Conservation (phyloP, 2,329 filamentous ascomycete genomes). For the Sporothrix luriei region DNA sequence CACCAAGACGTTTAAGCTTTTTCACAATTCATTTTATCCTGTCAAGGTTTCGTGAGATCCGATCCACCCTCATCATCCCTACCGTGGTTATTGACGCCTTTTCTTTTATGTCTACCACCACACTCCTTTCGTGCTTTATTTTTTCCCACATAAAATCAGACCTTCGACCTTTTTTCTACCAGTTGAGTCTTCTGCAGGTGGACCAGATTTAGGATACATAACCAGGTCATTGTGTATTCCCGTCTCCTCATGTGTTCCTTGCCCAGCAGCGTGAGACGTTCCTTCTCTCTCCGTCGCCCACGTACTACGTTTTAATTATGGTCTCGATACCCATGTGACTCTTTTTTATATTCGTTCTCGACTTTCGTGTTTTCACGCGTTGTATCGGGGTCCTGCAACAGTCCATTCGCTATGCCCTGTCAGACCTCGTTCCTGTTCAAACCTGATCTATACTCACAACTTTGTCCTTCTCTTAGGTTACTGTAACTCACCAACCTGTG, state of each 20-base stretch:
- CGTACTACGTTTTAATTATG: constrained; percentile 17
- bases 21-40: constrained; percentile 11
- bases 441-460: not conserved
- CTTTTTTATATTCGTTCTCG: constrained; percentile 10
- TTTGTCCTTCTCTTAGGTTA: constrained; percentile 30
- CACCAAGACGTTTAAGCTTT: not conserved
- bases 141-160: not conserved
- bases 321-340: constrained; percentile 17
- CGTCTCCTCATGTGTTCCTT: not conserved
- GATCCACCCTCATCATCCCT: constrained; percentile 20
- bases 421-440: not conserved
- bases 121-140: not conserved
- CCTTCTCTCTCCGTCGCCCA: not conserved
- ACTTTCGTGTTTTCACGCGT: not conserved
- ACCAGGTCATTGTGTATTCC: not conserved
- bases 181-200: not conserved
- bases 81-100: not conserved
- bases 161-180: not conserved
- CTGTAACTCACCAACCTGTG: constrained; percentile 31
- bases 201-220: not conserved
- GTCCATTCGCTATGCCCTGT: not conserved
- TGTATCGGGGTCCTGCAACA: not conserved
- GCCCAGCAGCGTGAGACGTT: not conserved
- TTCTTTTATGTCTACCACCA: not conserved
- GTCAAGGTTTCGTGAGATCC: constrained; percentile 27